Evolutionary conservation across 225 moss, liverwort and hornwort genomes (phyloP).

Genomic region (Sphagnum tenellum): DNA sequence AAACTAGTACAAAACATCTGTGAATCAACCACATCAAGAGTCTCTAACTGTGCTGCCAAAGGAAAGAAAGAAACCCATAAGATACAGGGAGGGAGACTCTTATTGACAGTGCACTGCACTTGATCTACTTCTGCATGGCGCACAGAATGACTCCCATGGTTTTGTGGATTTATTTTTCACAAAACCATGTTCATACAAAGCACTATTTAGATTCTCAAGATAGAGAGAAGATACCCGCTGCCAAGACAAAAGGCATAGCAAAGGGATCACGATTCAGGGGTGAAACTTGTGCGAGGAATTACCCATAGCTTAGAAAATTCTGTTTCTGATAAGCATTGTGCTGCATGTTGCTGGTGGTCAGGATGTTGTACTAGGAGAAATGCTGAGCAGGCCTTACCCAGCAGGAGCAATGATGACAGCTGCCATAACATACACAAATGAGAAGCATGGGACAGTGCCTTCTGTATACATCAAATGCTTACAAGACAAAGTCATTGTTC

Average conservation of each 20-base stretch:
- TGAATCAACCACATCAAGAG: background rate
- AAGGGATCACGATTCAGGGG: too few relatives aligned
- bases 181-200: background rate
- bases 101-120: background rate
- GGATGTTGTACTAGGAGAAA: background rate
- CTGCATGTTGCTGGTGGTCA: background rate
- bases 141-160: too few relatives aligned
- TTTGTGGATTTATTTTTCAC: too few relatives aligned
- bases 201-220: background rate
- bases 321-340: too few relatives aligned
- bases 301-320: too few relatives aligned
- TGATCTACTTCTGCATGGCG: too few relatives aligned
- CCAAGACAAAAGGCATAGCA: too few relatives aligned
- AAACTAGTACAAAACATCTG: background rate
- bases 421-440: background rate
- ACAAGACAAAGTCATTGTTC: background rate
- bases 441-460: background rate
- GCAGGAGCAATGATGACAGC: background rate
- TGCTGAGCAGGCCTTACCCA: background rate
- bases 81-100: background rate
- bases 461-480: slow-evolving; percentile 1
- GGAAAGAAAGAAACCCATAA: background rate
- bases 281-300: too few relatives aligned
- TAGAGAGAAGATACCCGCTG: too few relatives aligned
- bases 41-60: background rate